Evolutionary conservation across 106 monocot genomes (phyloP).

Genomic region (Dioscorea dumetorum): DNA sequence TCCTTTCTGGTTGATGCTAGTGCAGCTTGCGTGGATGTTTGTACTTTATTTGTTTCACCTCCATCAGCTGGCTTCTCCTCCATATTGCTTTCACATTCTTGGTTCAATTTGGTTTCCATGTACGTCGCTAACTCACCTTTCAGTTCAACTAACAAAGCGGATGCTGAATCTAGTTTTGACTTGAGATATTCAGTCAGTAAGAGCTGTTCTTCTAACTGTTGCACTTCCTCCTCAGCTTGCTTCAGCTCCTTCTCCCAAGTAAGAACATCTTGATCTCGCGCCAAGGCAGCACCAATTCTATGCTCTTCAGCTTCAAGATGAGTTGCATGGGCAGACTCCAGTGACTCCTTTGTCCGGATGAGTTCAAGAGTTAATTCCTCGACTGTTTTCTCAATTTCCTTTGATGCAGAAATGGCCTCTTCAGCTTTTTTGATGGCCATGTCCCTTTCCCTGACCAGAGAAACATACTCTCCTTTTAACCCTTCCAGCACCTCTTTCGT

Average conservation of each 20-base stretch:
- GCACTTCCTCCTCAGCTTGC: constrained; percentile 29
- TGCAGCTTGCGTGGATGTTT: constrained; percentile 1
- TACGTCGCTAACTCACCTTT: constrained; percentile 34
- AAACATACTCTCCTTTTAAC: constrained; percentile 14
- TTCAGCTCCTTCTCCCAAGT: constrained; percentile 26
- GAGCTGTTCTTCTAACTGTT: constrained; percentile 19
- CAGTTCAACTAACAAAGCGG: constrained; percentile 19
- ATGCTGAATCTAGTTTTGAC: constrained; percentile 29
- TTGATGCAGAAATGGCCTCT: constrained; percentile 25
- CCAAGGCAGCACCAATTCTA: constrained; percentile 21
- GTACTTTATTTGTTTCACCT: constrained; percentile 2
- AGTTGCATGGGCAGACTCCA: constrained; percentile 33
- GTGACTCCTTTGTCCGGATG: constrained; percentile 22
- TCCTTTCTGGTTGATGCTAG: constrained; percentile 18
- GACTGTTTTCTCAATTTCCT: constrained; percentile 28
- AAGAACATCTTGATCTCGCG: constrained; percentile 21
- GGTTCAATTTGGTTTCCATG: constrained; percentile 21
- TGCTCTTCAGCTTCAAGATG: constrained; percentile 48
- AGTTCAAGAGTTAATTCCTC: constrained; percentile 45
- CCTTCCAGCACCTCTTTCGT: constrained; percentile 26
- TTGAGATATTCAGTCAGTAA: constrained; percentile 22
- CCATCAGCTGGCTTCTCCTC: constrained; percentile 6
- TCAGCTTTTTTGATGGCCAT: constrained; percentile 25
- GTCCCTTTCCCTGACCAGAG: constrained; percentile 28
- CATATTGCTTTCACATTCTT: constrained; percentile 12